Percentiles rank a stretch among this genome's conserved stretches.
These are phyloP conservation scores for Diutina mesorugosa DNA, from an alignment of 1,139 yeast genomes.

Conservation along the genomic window DNA sequence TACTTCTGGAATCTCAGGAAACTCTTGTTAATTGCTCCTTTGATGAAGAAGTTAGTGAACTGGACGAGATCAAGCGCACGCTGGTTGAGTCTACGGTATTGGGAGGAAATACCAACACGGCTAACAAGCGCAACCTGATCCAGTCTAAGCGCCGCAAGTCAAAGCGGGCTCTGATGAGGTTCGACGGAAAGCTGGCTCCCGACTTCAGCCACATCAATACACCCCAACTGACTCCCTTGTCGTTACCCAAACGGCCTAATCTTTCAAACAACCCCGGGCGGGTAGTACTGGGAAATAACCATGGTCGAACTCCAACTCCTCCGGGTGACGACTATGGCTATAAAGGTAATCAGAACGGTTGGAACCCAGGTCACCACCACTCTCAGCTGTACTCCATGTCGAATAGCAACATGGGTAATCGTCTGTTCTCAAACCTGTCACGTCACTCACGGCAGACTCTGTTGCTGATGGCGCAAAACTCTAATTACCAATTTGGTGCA, in stretches of 20 bases:
- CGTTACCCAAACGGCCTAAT: slow-evolving; percentile 1
- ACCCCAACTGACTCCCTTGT: slow-evolving; percentile 6
- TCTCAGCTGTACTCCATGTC: not conserved
- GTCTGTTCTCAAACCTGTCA: slow-evolving; percentile 1
- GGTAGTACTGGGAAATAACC: not conserved
- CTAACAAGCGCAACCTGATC: slow-evolving; percentile 16
- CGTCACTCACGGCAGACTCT: not conserved
- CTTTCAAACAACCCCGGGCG: not conserved
- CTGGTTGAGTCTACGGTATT: slow-evolving; percentile 6
- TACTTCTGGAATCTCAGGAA: slow-evolving; percentile 17
- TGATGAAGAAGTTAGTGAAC: slow-evolving; percentile 18
- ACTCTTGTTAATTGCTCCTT: slow-evolving; percentile 20
- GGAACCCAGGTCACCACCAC: not conserved
- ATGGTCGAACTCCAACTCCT: slow-evolving; percentile 1
- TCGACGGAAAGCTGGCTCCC: slow-evolving; percentile 14
- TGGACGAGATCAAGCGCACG: slow-evolving; percentile 4
- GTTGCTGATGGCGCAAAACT: slow-evolving; percentile 1
- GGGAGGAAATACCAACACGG: slow-evolving; percentile 4
- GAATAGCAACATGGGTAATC: not conserved
- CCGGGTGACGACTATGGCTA: not conserved
- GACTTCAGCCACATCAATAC: slow-evolving; percentile 11
- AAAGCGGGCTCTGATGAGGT: slow-evolving; percentile 19
- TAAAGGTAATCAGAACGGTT: not conserved
- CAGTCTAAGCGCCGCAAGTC: slow-evolving; percentile 17
- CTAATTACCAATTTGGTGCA: not conserved